These are phyloP conservation scores for Vanderwaltozyma polyspora DNA, from an alignment of 805 yeast species.

Conservation along the genomic window DNA sequence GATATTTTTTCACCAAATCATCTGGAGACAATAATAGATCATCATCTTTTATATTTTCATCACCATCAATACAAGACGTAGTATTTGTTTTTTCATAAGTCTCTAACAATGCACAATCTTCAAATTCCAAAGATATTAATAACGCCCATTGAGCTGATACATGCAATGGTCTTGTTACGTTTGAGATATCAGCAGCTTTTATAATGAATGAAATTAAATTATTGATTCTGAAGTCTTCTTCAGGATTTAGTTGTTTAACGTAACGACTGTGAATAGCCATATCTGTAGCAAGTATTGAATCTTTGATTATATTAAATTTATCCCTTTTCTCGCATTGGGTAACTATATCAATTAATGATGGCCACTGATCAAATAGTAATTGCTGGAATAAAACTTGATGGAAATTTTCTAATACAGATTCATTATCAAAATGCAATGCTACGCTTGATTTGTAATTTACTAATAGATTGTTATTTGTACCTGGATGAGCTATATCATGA, in stretches of 20 bases:
- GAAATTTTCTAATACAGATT: constrained; percentile 71
- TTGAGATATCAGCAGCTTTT: constrained; percentile 93
- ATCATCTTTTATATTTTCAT: neutral
- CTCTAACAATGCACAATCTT: constrained; percentile 50
- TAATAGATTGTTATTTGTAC: constrained; percentile 74
- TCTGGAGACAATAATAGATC: constrained; percentile 10
- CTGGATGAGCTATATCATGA: constrained; percentile 96
- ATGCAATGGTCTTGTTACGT: constrained; percentile 70
- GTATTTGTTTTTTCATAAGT: constrained; percentile 1
- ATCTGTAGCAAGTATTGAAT: constrained; percentile 68
- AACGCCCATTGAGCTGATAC: constrained; percentile 82
- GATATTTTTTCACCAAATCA: constrained; percentile 36
- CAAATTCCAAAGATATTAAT: constrained; percentile 66
- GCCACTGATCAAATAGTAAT: constrained; percentile 44
- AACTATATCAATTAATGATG: constrained; percentile 21
- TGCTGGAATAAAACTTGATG: constrained; percentile 58
- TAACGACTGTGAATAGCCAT: constrained; percentile 82
- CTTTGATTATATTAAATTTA: constrained; percentile 9
- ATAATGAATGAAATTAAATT: constrained; percentile 58
- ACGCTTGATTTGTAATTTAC: constrained; percentile 49
- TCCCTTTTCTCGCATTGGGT: constrained; percentile 6
- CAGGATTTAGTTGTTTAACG: constrained; percentile 39
- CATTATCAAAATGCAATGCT: constrained; percentile 47
- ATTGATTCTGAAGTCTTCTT: constrained; percentile 13
- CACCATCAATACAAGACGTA: neutral